These are phyloP conservation scores for Paramarasmius palmivorus DNA, from an alignment of 1,284 basidiomycete species.

Conservation along the genomic window DNA sequence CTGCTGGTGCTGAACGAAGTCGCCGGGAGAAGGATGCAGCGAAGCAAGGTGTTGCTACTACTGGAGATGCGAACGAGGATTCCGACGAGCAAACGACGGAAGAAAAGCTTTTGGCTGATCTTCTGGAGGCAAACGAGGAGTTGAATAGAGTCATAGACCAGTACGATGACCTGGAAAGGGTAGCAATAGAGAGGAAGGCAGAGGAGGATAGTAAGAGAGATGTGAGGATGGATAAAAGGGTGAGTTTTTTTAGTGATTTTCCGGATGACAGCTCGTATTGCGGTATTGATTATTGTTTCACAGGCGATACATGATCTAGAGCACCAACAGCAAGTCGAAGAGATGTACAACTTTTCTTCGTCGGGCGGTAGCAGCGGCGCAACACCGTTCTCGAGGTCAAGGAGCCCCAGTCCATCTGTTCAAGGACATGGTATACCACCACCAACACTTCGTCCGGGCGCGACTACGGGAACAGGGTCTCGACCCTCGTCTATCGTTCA, in stretches of 20 bases:
- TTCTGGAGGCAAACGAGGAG: slow-evolving; percentile 63
- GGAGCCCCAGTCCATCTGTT: no score
- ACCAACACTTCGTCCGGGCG: no score
- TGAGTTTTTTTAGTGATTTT: slow-evolving; percentile 30
- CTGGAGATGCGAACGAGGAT: slow-evolving; percentile 27
- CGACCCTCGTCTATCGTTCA: not conserved
- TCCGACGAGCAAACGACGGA: slow-evolving; percentile 51
- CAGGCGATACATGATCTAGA: no score
- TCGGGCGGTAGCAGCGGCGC: no score
- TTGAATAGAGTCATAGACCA: slow-evolving; percentile 42
- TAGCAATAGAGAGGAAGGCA: slow-evolving; percentile 56
- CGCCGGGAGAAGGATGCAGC: slow-evolving; percentile 32
- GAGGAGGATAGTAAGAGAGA: slow-evolving; percentile 65
- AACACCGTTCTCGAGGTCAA: no score
- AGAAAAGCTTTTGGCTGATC: slow-evolving; percentile 61
- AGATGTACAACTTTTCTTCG: no score
- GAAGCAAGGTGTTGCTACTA: slow-evolving; percentile 13
- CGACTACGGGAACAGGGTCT: not conserved
- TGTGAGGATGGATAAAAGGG: slow-evolving; percentile 53
- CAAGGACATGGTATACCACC: no score
- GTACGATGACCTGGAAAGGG: slow-evolving; percentile 53
- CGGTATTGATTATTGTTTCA: no score
- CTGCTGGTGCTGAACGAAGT: slow-evolving; percentile 69
- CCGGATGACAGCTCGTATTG: slow-evolving; percentile 27
- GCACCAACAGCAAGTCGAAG: no score